Evolutionary conservation across 2,329 filamentous ascomycete genomes (phyloP), one percentile per base, ranked within the genome.

Genomic region (Fusarium algeriense): DNA sequence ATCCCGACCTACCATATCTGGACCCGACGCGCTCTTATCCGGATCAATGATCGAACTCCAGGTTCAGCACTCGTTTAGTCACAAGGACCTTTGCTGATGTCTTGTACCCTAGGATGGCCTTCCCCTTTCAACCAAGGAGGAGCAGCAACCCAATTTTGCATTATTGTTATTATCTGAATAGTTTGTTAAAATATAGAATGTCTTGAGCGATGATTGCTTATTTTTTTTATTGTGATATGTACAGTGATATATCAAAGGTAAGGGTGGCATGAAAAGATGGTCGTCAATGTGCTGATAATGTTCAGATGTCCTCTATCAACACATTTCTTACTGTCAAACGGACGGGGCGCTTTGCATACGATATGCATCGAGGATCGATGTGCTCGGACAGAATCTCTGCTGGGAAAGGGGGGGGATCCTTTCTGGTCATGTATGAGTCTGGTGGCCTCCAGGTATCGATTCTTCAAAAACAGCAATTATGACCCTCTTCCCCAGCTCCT

Each of bases 101-200:
- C 72, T 67, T 77, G 75, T 77, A 71, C 75, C 75, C 60, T 77
- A 77, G 75, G 75, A 77, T 76, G 75, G 74, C 70, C 61, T 63
- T 70, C 53, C 59, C 58, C 74, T 63, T 63, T 62, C 48, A 54
- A 52, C 35, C 38, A 46, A 60, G 59, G 67, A 69, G 70, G 64
- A 65, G 66, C 43, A 70, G 59, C 58, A 69, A 57, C 74, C 56
- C 74, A 74, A 64, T 67, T 44, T 57, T 70, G 44, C 55, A 44
- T 54, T 54, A 45, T 65, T 57, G 19, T 73, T 59, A 64, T 67
- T 59, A 64, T 67, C 55, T 68, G 68, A 70, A 64, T 73, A 73
- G 70, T 67, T 73, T 64, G 45, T 58, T 65, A 46, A 54, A 64
- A 72, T 59, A 73, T 72, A 72, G 66, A 72, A 67, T 73, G 61